Percentiles rank a stretch among this genome's conserved stretches.
Conservation (phyloP, 768 basidiomycete genomes). For the Leccinum arenicola region DNA sequence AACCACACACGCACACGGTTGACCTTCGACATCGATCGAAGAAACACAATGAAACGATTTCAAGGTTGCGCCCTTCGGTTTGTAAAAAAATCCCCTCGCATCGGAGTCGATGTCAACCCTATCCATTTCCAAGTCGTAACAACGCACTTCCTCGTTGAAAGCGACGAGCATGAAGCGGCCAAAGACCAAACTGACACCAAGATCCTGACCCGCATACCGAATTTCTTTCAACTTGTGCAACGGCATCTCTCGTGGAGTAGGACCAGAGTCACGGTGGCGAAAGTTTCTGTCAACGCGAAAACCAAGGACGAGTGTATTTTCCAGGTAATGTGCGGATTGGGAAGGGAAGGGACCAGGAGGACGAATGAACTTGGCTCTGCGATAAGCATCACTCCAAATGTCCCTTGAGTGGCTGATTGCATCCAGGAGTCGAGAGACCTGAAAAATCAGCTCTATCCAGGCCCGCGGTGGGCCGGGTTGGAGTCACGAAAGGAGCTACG, state of each 20-base stretch:
- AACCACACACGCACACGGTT: slow-evolving; percentile 13
- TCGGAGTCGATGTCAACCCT: too few relatives aligned
- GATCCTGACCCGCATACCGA: not conserved
- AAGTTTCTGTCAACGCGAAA: slow-evolving; percentile 3
- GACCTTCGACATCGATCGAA: slow-evolving; percentile 11
- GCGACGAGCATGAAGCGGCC: slow-evolving; percentile 16
- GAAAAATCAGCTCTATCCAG: not conserved
- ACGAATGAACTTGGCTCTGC: slow-evolving; percentile 9
- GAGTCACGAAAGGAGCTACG: not conserved
- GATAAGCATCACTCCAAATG: slow-evolving; percentile 20
- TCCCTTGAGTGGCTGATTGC: slow-evolving; percentile 4
- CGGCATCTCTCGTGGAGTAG: not conserved
- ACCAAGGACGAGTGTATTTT: slow-evolving; percentile 10
- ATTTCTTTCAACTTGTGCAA: slow-evolving; percentile 3
- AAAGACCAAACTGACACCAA: not conserved
- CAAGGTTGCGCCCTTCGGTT: not conserved
- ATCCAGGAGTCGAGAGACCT: slow-evolving; percentile 15
- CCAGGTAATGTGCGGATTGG: slow-evolving; percentile 15
- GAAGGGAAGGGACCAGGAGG: slow-evolving; percentile 19
- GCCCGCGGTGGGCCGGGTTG: not conserved
- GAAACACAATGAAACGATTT: slow-evolving; percentile 10
- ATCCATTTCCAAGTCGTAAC: slow-evolving; percentile 10
- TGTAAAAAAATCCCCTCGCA: slow-evolving; percentile 8
- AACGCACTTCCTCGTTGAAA: slow-evolving; percentile 10
- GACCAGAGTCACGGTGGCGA: too few relatives aligned